Percentiles rank a stretch among this genome's conserved stretches.
phyloP scores from a whole-genome alignment of 148 eudicot species.

The Camellia granthamiana region DNA sequence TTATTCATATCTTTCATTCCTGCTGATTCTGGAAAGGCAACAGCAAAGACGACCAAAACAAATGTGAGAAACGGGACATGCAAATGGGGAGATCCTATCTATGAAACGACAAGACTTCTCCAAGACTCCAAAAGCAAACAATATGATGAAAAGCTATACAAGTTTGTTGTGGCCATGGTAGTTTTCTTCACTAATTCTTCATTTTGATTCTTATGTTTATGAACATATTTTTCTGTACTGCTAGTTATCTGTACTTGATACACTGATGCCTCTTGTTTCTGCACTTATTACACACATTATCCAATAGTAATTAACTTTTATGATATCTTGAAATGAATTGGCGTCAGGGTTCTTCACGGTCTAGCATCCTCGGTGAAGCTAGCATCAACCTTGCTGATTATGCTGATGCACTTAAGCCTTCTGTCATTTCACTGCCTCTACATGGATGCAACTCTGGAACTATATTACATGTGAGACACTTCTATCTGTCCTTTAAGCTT shows the following conservation, averaged over 20 bases:
- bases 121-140: conserved; percentile 77
- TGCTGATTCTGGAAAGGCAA: conserved; percentile 78
- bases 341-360: conserved; percentile 78
- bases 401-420: conserved; percentile 82
- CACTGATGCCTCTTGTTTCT: neutral
- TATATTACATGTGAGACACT: conserved; percentile 67
- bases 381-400: conserved; percentile 89
- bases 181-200: conserved; percentile 5
- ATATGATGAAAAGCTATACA: conserved; percentile 88
- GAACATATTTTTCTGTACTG: neutral
- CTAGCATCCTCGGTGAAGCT: conserved; percentile 96
- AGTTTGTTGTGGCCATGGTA: conserved; percentile 94
- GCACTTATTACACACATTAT: neutral
- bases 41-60: conserved; percentile 89
- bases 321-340: too few relatives aligned
- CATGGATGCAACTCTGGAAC: conserved; percentile 87
- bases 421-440: conserved; percentile 64
- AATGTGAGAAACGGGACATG: conserved; percentile 93
- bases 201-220: neutral
- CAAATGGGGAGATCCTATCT: conserved; percentile 98
- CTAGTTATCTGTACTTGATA: neutral
- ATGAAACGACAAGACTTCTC: conserved; percentile 96
- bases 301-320: too few relatives aligned
- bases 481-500: neutral
- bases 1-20: conserved; percentile 83